Conservation (phyloP, 2,329 filamentous ascomycete species). For the Thelonectria rubi region DNA sequence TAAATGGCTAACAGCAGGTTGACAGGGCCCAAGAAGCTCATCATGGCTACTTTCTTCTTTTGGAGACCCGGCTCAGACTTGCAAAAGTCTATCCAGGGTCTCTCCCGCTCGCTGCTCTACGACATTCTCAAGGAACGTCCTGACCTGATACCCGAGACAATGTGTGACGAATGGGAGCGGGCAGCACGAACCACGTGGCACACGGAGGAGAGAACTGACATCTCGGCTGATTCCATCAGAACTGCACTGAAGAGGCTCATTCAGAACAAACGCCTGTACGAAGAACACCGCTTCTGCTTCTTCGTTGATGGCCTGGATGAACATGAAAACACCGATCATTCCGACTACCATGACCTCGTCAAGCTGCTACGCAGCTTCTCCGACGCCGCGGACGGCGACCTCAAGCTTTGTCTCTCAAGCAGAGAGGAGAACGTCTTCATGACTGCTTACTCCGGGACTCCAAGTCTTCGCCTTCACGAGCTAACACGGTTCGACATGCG, state of each 20-base stretch:
- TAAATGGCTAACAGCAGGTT: no score
- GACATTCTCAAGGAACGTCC: constrained; percentile 38
- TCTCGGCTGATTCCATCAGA: no score
- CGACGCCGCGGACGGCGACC: background rate
- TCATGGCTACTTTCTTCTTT: constrained; percentile 48
- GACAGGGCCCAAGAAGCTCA: constrained; percentile 13
- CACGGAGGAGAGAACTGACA: background rate
- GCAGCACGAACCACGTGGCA: background rate
- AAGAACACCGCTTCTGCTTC: constrained; percentile 26
- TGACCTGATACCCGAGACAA: constrained; percentile 20
- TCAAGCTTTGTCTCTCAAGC: background rate
- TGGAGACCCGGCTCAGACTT: constrained; percentile 44
- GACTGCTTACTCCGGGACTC: background rate
- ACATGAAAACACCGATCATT: constrained; percentile 8
- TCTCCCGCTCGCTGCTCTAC: constrained; percentile 46
- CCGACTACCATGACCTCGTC: background rate
- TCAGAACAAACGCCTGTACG: background rate
- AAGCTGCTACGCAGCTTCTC: background rate
- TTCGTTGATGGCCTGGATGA: constrained; percentile 43
- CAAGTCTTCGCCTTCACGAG: background rate
- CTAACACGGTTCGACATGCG: background rate
- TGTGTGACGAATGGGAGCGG: background rate
- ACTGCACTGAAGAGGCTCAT: background rate
- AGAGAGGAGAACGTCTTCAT: background rate
- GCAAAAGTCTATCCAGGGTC: constrained; percentile 48